Evolutionary conservation across 306 rosid species (phyloP).

Genomic region (Cicer yamashitae): DNA sequence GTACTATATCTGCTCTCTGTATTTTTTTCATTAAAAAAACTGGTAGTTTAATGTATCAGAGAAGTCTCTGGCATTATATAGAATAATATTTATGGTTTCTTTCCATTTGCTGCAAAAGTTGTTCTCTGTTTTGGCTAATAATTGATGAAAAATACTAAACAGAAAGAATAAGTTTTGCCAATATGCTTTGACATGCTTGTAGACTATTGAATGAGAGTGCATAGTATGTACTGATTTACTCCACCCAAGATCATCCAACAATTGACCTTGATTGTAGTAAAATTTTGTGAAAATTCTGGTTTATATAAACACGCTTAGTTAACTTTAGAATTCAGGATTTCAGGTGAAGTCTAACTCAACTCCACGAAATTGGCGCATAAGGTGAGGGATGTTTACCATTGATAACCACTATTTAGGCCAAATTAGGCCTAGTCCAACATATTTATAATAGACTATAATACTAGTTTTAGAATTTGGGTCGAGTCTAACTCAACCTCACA

Average conservation of each 20-base stretch:
- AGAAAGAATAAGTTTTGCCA: not conserved
- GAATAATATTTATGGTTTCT: not conserved
- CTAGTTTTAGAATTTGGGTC: not conserved
- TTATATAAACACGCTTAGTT: not conserved
- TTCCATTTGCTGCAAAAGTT: not conserved
- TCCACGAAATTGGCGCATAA: not conserved
- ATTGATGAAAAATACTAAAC: not conserved
- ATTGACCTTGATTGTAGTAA: not conserved
- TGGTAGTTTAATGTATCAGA: not conserved
- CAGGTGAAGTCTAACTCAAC: not conserved
- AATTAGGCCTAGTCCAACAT: too few species aligned
- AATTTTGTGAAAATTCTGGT: not conserved
- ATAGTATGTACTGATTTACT: not conserved
- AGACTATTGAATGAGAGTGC: not conserved
- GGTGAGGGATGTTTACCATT: not conserved
- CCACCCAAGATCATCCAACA: not conserved
- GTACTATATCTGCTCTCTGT: not conserved
- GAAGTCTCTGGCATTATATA: not conserved
- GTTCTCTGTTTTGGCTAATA: slow-evolving; percentile 9
- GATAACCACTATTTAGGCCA: not conserved
- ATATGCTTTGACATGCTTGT: not conserved
- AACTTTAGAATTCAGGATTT: not conserved
- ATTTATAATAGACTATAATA: too few species aligned
- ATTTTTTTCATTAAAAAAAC: not conserved
- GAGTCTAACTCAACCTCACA: not conserved